These are phyloP conservation scores for Rhodotorula kratochvilovae DNA, from an alignment of 768 basidiomycete species.

Conservation along the genomic window DNA sequence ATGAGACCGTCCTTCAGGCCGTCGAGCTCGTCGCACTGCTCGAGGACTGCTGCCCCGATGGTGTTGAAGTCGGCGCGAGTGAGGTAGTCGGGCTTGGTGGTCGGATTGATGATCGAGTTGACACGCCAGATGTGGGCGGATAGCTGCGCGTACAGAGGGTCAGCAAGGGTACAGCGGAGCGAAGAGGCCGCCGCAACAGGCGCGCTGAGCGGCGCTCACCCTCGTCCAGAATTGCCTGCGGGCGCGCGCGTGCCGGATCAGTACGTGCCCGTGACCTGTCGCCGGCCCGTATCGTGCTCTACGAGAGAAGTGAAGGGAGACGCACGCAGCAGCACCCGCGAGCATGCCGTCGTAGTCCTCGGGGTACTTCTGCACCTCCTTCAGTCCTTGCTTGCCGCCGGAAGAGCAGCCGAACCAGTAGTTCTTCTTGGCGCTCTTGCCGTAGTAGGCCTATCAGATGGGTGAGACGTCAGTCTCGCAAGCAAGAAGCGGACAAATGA, in stretches of 20 bases:
- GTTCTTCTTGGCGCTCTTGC: constrained; percentile 10
- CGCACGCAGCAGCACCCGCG: constrained; percentile 24
- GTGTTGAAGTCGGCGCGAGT: constrained; percentile 9
- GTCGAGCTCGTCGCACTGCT: constrained; percentile 40
- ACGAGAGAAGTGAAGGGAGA: neutral
- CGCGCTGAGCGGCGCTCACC: no score
- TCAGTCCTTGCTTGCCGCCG: constrained; percentile 40
- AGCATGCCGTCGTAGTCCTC: constrained; percentile 36
- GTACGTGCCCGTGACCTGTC: no score
- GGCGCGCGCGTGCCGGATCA: no score
- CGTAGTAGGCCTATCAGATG: constrained; percentile 27
- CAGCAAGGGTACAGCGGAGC: neutral
- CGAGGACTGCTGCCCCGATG: constrained; percentile 11
- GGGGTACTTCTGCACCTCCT: constrained; percentile 27
- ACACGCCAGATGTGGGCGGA: constrained; percentile 25
- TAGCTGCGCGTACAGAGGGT: constrained; percentile 3
- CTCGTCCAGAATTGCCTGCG: constrained; percentile 3
- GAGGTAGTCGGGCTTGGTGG: constrained; percentile 22
- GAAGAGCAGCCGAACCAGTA: constrained; percentile 40
- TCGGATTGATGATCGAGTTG: constrained; percentile 32
- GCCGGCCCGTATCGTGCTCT: no score
- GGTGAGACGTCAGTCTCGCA: neutral
- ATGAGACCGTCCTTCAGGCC: constrained; percentile 46
- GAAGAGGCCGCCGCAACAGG: no score
- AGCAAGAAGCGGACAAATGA: no score